Evolutionary conservation across 805 yeast species (phyloP), one percentile per base, ranked within the genome.

Genomic region (Candida easanensis): DNA sequence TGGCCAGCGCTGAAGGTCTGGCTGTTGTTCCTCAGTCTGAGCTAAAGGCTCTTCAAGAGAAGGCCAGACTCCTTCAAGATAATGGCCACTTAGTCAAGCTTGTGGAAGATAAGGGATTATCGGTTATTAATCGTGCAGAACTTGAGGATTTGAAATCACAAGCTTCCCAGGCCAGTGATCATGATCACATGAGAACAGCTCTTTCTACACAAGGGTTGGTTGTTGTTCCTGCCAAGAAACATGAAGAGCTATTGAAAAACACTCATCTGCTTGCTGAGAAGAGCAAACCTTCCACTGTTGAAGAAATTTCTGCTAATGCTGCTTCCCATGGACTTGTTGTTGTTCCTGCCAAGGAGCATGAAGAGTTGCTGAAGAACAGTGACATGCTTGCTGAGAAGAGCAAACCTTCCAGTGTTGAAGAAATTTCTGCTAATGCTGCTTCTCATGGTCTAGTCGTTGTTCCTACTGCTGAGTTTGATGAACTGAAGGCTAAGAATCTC

Each of bases 341-440:
- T 6, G 14, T 26, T 13, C n/a, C 30, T 9, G 8, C 30, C 8
- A n/a, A 26, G n/a, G n/a, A 26, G 30, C 30, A 26, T n/a, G n/a
- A 26, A 5, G 30, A 26, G n/a, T 26, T 26, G 30, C 14, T 26
- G n/a, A 26, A 13, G n/a, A 26, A 26, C 10, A 34, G 32, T 22
- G 13, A 22, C 4, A 6, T 16, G n/a, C 23, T 42, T 13, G 11
- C 33, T 15, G 30, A 48, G 19, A 39, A 39, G 23, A 18, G 37
- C 18, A 36, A 30, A 9, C 44, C 43, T 2, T 26, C 36, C 15
- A 36, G 48, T 2, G 46, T 38, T 23, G 46, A 50, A 4, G 43
- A 39, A 25, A 15, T 54, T 10, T 15, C 44, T 22, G 15, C 23
- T 14, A 23, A 16, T 22, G 37, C 37, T 9, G 20, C 15, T 3